Evolutionary conservation across 495 filamentous ascomycete genomes (phyloP).

Genomic region (Xylaria palmicola): DNA sequence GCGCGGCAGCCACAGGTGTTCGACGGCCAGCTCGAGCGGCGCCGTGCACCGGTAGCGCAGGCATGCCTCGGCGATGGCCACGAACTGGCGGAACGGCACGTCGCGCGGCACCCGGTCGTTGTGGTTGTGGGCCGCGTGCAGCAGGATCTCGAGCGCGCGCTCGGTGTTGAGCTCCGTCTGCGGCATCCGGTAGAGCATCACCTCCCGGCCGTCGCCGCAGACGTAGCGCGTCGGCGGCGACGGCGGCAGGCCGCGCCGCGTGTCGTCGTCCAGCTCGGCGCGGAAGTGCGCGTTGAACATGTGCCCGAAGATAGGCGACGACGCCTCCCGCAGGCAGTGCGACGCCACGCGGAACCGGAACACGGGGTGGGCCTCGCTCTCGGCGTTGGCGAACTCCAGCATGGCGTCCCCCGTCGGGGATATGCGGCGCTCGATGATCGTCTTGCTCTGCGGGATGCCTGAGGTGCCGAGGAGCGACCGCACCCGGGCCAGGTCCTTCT

Average conservation of each 20-base stretch:
- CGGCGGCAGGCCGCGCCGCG: slow-evolving; percentile 25
- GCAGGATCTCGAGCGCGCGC: slow-evolving; percentile 35
- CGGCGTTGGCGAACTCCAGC: slow-evolving; percentile 37
- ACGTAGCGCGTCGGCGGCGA: slow-evolving; percentile 25
- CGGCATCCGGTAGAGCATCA: slow-evolving; percentile 40
- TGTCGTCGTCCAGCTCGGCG: slow-evolving; percentile 23
- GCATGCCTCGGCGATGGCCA: slow-evolving; percentile 39
- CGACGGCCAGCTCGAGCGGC: slow-evolving; percentile 38
- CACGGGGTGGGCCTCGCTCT: slow-evolving; percentile 23
- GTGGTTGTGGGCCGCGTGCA: slow-evolving; percentile 46
- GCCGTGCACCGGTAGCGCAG: slow-evolving; percentile 39
- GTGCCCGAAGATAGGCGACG: slow-evolving; percentile 35
- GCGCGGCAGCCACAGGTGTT: slow-evolving; percentile 42
- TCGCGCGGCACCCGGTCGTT: slow-evolving; percentile 36
- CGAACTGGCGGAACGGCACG: slow-evolving; percentile 38
- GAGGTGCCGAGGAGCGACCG: slow-evolving; percentile 19
- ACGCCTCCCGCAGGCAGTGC: slow-evolving; percentile 35
- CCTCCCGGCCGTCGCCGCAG: slow-evolving; percentile 32
- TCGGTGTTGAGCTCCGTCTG: slow-evolving; percentile 36
- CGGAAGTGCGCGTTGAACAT: slow-evolving; percentile 30
- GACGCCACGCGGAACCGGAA: slow-evolving; percentile 41
- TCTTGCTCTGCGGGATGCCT: slow-evolving; percentile 19
- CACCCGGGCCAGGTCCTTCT: slow-evolving; percentile 20
- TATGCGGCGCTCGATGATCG: slow-evolving; percentile 23
- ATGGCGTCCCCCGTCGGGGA: slow-evolving; percentile 33